A percentile compares a stretch with the other conserved stretches of the same genome.
Conservation (phyloP, 2,329 filamentous ascomycete genomes). For the Hypomyces perniciosus region DNA sequence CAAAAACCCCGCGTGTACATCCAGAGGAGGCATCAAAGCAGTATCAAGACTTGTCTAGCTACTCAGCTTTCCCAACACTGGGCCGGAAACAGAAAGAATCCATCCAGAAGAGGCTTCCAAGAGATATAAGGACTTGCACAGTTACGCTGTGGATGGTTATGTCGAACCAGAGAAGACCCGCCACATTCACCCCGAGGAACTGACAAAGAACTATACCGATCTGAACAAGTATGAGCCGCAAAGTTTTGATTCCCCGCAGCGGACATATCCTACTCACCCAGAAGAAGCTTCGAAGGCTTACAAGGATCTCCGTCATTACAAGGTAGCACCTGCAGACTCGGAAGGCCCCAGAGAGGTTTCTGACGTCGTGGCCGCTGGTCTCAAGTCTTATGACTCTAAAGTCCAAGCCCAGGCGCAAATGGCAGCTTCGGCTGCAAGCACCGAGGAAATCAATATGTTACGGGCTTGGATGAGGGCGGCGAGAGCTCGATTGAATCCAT, state of each 20-base stretch:
- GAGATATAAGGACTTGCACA: slow-evolving; percentile 28
- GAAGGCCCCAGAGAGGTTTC: slow-evolving; percentile 24
- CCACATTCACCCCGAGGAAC: slow-evolving; percentile 33
- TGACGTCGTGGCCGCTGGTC: slow-evolving; percentile 30
- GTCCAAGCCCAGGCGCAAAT: slow-evolving; percentile 13
- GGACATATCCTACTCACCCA: slow-evolving; percentile 23
- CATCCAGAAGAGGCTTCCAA: slow-evolving; percentile 32
- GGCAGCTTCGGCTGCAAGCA: slow-evolving; percentile 14
- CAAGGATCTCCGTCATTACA: slow-evolving; percentile 37
- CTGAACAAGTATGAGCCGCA: slow-evolving; percentile 34
- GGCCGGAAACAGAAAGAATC: slow-evolving; percentile 16
- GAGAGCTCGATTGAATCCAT: slow-evolving; percentile 18
- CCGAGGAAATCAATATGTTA: slow-evolving; percentile 4
- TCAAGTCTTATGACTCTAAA: slow-evolving; percentile 35
- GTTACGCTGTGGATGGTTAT: slow-evolving; percentile 26
- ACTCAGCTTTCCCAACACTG: slow-evolving; percentile 24
- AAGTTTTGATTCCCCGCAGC: slow-evolving; percentile 23
- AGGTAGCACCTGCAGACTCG: slow-evolving; percentile 30
- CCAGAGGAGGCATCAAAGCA: slow-evolving; percentile 32
- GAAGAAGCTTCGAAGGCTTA: slow-evolving; percentile 34
- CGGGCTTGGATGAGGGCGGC: slow-evolving; percentile 12
- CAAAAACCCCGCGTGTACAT: slow-evolving; percentile 19
- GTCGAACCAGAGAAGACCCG: slow-evolving; percentile 21
- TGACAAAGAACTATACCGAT: slow-evolving; percentile 35
- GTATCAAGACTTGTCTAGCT: slow-evolving; percentile 31